Evolutionary conservation across 768 basidiomycete genomes (phyloP), one percentile per base, ranked within the genome.

Genomic region (Suillus lakei): DNA sequence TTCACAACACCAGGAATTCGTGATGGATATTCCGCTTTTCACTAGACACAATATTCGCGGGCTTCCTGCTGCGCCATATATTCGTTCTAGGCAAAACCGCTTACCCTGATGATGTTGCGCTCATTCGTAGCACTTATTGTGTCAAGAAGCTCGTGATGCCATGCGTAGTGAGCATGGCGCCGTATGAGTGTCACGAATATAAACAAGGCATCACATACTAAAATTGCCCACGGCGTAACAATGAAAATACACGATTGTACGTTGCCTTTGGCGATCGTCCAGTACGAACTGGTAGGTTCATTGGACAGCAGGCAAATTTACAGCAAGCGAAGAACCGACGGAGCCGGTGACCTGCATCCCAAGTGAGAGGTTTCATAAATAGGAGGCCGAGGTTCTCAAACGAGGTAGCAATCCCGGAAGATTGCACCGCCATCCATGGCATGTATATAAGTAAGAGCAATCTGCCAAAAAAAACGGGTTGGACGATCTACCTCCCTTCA

Each of bases 81-180:
- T 39, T 38, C 56, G 39, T 58, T 58, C 36, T 3, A 28, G 56
- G 56, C 5, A 36, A 36, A 28, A 10, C 9, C 16, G 5, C 16
- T 21, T 39, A 58, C 38, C 56, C 56, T 54, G 51, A 30, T 30
- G 18, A 18, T 32, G 28, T 53, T 32, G 18, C 16, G 51, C 51
- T 30, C 28, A 53, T 10, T 21, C 51, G 9, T 30, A 18, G 28
- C 28, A 16, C 51, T 30, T 53, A 36, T 15, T 38, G 8, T 56
- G 7, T 36, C 34, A 56, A 38, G 28, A 58, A 58, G 55, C 15
- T 39, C 18, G 38, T 58, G 39, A 39, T 39, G 56, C 38, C 56
- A 58, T 58, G 56, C 53, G 38, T 39, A 39, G 23, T 58, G 36
- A 39, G 56, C 56, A 58, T 39, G 54, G 54, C 34, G n/a, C 13